Percentiles rank a stretch among this genome's conserved stretches.
These are phyloP conservation scores for Cadophora gregata DNA, from an alignment of 2,329 filamentous ascomycete species.

Conservation along the genomic window DNA sequence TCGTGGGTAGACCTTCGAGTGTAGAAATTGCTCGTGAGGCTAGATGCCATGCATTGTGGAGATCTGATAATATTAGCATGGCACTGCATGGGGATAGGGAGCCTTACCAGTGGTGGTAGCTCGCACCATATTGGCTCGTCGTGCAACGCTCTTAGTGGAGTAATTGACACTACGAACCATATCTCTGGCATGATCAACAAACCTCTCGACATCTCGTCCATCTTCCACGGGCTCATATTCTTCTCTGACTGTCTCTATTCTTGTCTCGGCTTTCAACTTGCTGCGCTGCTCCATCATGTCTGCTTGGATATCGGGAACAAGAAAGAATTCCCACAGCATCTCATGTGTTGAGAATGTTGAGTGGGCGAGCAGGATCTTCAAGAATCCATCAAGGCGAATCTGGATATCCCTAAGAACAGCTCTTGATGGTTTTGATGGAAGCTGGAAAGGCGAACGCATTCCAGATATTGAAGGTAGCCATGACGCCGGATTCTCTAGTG, in stretches of 20 bases:
- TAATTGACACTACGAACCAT: slow-evolving; percentile 86
- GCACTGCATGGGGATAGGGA: neutral
- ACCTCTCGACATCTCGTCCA: slow-evolving; percentile 87
- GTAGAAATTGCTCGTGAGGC: slow-evolving; percentile 59
- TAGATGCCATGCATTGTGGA: slow-evolving; percentile 68
- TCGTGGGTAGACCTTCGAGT: slow-evolving; percentile 69
- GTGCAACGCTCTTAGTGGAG: slow-evolving; percentile 80
- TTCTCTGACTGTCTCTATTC: slow-evolving; percentile 84
- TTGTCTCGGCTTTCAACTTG: slow-evolving; percentile 81
- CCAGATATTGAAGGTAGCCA: slow-evolving; percentile 85
- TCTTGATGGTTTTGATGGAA: slow-evolving; percentile 89
- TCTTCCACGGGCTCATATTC: slow-evolving; percentile 87
- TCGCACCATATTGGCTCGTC: slow-evolving; percentile 76
- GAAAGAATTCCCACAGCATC: slow-evolving; percentile 98
- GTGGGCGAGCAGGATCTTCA: slow-evolving; percentile 85
- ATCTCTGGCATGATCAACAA: slow-evolving; percentile 88
- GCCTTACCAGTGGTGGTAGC: slow-evolving; percentile 65
- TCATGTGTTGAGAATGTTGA: slow-evolving; percentile 95
- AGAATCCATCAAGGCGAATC: slow-evolving; percentile 81
- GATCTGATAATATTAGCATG: slow-evolving; percentile 57
- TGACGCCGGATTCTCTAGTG: slow-evolving; percentile 90
- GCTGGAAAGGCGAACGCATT: slow-evolving; percentile 86
- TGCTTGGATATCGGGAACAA: slow-evolving; percentile 91
- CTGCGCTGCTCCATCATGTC: slow-evolving; percentile 90
- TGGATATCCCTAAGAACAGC: slow-evolving; percentile 89